phyloP scores from a whole-genome alignment of 148 eudicot genomes.

The Rhododendron ferrugineum region DNA sequence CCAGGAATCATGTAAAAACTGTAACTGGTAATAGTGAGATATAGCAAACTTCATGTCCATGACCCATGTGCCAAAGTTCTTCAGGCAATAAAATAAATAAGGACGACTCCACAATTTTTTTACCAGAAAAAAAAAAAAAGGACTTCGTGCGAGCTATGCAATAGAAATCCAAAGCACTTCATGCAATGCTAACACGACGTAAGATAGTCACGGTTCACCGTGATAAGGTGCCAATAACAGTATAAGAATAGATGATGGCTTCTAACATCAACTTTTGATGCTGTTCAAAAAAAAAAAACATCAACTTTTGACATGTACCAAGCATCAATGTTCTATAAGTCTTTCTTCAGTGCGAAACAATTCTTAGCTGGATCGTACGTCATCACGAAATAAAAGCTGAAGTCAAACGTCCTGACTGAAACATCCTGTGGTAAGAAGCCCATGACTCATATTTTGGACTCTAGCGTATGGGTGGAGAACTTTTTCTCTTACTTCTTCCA shows the following conservation, averaged over 20 bases:
- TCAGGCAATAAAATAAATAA: not conserved
- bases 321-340: not conserved
- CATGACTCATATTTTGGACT: not conserved
- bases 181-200: not conserved
- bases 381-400: not conserved
- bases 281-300: too few relatives aligned
- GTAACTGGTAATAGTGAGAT: not conserved
- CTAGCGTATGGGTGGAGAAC: not conserved
- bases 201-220: not conserved
- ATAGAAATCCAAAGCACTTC: not conserved
- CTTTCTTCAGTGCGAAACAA: not conserved
- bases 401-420: not conserved
- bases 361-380: not conserved
- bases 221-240: not conserved
- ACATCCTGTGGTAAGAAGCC: not conserved
- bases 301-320: not conserved
- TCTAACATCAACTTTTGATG: constrained; percentile 4
- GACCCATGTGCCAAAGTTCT: constrained; percentile 1
- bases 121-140: not conserved
- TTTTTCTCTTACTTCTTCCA: not conserved
- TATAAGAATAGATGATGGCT: not conserved
- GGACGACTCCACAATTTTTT: not conserved
- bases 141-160: not conserved
- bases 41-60: not conserved
- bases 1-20: not conserved